Evolutionary conservation across 768 basidiomycete genomes (phyloP).

Genomic region (Pleurotus salmoneostramineus): DNA sequence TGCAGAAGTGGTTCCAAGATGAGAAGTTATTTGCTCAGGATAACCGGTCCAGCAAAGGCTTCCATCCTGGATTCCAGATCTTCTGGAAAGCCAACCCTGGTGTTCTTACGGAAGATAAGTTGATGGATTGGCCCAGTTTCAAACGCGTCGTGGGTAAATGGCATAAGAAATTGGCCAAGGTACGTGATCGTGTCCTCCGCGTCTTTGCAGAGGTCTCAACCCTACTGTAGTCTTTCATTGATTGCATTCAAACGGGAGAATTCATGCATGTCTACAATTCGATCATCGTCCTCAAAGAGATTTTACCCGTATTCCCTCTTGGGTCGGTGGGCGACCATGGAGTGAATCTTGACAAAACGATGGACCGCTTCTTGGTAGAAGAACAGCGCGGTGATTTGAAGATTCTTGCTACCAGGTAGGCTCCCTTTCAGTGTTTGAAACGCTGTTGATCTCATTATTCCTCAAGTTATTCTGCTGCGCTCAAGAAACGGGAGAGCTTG

Average conservation of each 20-base stretch:
- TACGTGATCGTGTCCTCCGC: slow-evolving; percentile 21
- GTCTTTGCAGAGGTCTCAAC: neutral
- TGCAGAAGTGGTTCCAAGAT: slow-evolving; percentile 77
- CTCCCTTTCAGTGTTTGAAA: slow-evolving; percentile 8
- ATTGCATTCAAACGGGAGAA: slow-evolving; percentile 81
- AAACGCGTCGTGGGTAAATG: slow-evolving; percentile 75
- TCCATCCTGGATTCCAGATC: slow-evolving; percentile 70
- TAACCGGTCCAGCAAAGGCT: slow-evolving; percentile 61
- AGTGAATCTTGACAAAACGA: slow-evolving; percentile 47
- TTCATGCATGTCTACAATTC: slow-evolving; percentile 98
- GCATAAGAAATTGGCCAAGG: slow-evolving; percentile 73
- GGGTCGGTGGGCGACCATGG: slow-evolving; percentile 56
- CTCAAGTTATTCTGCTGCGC: slow-evolving; percentile 63
- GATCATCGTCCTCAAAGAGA: slow-evolving; percentile 90
- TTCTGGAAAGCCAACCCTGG: slow-evolving; percentile 39
- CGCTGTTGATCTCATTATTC: neutral
- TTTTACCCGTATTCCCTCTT: slow-evolving; percentile 85
- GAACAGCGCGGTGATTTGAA: slow-evolving; percentile 86
- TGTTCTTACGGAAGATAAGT: slow-evolving; percentile 37
- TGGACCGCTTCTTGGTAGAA: slow-evolving; percentile 64
- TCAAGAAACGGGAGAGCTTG: slow-evolving; percentile 68
- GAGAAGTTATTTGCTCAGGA: slow-evolving; percentile 71
- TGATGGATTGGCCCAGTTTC: slow-evolving; percentile 70
- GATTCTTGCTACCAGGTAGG: slow-evolving; percentile 74
- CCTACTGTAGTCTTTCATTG: slow-evolving; percentile 59